Base-by-base conservation (phyloP, 2,329 filamentous ascomycete species). In the Tolypocladium nubicola region DNA sequence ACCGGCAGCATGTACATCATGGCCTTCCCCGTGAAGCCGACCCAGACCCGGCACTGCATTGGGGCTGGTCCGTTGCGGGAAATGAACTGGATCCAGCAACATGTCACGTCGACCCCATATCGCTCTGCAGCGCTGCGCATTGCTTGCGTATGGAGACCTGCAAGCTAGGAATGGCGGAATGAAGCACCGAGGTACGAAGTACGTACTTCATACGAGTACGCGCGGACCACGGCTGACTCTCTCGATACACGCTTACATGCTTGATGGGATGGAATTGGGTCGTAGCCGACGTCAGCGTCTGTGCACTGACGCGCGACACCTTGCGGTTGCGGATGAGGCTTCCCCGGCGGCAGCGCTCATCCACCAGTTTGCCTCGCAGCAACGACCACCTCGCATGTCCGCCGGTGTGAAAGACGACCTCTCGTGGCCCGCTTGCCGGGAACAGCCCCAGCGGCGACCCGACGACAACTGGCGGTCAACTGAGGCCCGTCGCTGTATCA, bases 381-480 rank as follows among this genome's bases (percentile, higher is more conserved):
- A 47, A 13, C 43, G 4, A 50, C 30, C 8, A 30, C 16, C 16
- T 33, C 39, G 26, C 38, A 54, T 35, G 53, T 35, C 16, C 47
- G 35, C 16, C 26, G 30, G 47, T 9, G 47, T 30, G 10, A 35
- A 13, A 13, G 30, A 50, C 19, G 30, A 30, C 21, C 47, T 30
- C 43, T 11, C 26, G 19, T 2, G 47, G 19, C 30, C 30, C 30
- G 47, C 16, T 21, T 30, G 21, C 35, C 37, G 37, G 21, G 14
- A 23, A 53, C 13, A 30, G 35, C 23, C 52, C 23, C 39, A 13
- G 39, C 26, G 38, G 23, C 30, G 47, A 52, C 30, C 47, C 4
- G 30, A 50, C 30, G 47, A 52, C 49, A 61, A 61, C 52, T 58
- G 60, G 60, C 60, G 60, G 60, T 61, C 60, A 50, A 21, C 30